Percentiles rank a stretch among this genome's conserved stretches.
phyloP scores from a whole-genome alignment of 768 basidiomycete species.

The Ramaria rubella region DNA sequence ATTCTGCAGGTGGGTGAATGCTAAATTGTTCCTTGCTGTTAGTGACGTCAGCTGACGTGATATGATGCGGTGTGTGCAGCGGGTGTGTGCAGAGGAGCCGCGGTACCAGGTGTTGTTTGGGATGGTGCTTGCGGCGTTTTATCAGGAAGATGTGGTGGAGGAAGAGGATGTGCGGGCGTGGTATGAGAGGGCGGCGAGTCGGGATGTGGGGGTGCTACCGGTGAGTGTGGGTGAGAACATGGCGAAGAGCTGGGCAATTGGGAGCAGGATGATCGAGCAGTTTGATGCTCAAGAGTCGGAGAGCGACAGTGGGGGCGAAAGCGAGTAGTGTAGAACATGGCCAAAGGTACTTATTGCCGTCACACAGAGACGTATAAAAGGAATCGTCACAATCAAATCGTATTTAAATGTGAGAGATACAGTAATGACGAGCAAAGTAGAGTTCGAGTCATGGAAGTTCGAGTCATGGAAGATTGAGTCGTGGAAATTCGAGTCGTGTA shows the following conservation, averaged over 20 bases:
- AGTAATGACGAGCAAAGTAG: no score
- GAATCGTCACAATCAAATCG: not conserved
- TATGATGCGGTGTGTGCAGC: conserved; percentile 34
- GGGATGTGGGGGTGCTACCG: conserved; percentile 39
- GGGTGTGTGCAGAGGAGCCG: conserved; percentile 52
- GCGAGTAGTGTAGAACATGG: not conserved
- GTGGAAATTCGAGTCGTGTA: no score
- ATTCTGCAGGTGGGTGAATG: conserved; percentile 59
- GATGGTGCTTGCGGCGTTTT: conserved; percentile 76
- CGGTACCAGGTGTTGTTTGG: conserved; percentile 70
- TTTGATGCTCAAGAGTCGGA: conserved; percentile 65
- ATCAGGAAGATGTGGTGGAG: conserved; percentile 87
- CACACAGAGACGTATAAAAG: not conserved
- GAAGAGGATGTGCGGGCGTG: conserved; percentile 88
- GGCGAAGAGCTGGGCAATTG: conserved; percentile 62
- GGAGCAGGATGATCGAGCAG: conserved; percentile 71
- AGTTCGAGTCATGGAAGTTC: no score
- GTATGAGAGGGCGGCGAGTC: conserved; percentile 54
- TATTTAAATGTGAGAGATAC: no score
- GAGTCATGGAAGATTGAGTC: no score
- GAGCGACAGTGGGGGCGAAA: conserved; percentile 44
- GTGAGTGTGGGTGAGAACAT: conserved; percentile 46
- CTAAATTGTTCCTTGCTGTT: conserved; percentile 8
- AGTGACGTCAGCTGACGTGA: not conserved
- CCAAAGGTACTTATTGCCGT: not conserved